phyloP scores from a whole-genome alignment of 23 red algal genomes.

The Agarophyton chilense region DNA sequence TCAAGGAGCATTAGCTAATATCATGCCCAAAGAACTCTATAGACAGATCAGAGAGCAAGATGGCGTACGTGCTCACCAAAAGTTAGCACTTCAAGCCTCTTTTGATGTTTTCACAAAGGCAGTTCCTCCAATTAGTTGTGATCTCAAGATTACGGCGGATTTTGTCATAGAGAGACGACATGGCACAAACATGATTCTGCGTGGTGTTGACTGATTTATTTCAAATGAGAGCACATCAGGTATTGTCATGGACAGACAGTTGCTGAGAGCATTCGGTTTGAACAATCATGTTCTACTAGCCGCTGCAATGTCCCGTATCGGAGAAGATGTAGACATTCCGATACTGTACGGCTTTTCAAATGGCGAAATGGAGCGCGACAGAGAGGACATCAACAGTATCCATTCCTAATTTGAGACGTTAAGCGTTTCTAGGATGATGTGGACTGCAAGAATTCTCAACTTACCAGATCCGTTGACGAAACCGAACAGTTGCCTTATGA shows the following conservation, averaged over 20 bases:
- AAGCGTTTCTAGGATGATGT: too few relatives aligned
- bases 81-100: not conserved
- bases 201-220: constrained; percentile 4
- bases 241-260: not conserved
- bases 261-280: constrained; percentile 17
- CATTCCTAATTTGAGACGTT: too few relatives aligned
- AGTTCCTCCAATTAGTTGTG: not conserved
- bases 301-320: not conserved
- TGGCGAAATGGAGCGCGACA: not conserved
- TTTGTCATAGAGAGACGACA: not conserved
- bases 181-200: not conserved
- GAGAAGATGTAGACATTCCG: not conserved
- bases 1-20: not conserved
- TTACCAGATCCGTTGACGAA: too few relatives aligned
- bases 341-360: not conserved
- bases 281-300: constrained; percentile 17
- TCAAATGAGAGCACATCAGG: not conserved
- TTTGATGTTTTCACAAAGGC: not conserved
- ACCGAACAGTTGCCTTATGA: too few relatives aligned
- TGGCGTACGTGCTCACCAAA: not conserved
- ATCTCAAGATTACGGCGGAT: not conserved
- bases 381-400: not conserved
- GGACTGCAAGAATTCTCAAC: too few relatives aligned
- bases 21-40: not conserved
- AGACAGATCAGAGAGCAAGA: not conserved